Evolutionary conservation across 768 basidiomycete genomes (phyloP).

Genomic region (Amanita brunnescens): DNA sequence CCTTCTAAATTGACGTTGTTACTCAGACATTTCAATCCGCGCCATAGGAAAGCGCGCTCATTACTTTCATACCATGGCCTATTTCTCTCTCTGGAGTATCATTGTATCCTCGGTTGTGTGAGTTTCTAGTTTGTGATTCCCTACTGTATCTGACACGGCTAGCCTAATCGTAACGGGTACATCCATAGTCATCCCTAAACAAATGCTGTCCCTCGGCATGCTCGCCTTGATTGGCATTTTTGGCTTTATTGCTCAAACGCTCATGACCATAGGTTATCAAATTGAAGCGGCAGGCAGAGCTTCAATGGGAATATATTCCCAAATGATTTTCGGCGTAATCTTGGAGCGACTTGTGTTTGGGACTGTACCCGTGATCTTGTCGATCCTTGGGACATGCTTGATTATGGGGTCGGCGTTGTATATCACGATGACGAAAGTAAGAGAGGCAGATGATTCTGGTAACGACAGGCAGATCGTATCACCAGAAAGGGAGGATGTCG

Average conservation of each 20-base stretch:
- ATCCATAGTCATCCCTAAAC: slow-evolving; percentile 41
- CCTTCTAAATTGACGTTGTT: too few species aligned
- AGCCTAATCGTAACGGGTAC: slow-evolving; percentile 36
- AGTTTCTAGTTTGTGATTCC: background rate
- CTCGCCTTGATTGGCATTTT: slow-evolving; percentile 46
- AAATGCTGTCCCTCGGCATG: too few species aligned
- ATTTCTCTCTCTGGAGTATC: slow-evolving; percentile 53
- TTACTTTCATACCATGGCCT: slow-evolving; percentile 61
- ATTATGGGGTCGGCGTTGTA: too few species aligned
- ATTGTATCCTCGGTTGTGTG: slow-evolving; percentile 27
- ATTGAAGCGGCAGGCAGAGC: too few species aligned
- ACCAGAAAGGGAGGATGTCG: too few species aligned
- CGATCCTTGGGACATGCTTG: too few species aligned
- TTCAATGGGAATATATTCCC: too few species aligned
- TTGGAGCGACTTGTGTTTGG: too few species aligned
- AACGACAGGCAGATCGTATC: background rate
- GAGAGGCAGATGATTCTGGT: slow-evolving; percentile 31
- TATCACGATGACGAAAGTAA: too few species aligned
- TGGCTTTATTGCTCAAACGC: slow-evolving; percentile 44
- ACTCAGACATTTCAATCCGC: too few species aligned
- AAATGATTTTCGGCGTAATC: too few species aligned
- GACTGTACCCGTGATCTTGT: slow-evolving; percentile 54
- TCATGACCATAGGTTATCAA: slow-evolving; percentile 35
- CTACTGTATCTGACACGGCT: background rate
- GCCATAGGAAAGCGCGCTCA: too few species aligned